Evolutionary conservation across 2,329 filamentous ascomycete genomes (phyloP), one percentile per base, ranked within the genome.

Genomic region (Curvularia spicifera): DNA sequence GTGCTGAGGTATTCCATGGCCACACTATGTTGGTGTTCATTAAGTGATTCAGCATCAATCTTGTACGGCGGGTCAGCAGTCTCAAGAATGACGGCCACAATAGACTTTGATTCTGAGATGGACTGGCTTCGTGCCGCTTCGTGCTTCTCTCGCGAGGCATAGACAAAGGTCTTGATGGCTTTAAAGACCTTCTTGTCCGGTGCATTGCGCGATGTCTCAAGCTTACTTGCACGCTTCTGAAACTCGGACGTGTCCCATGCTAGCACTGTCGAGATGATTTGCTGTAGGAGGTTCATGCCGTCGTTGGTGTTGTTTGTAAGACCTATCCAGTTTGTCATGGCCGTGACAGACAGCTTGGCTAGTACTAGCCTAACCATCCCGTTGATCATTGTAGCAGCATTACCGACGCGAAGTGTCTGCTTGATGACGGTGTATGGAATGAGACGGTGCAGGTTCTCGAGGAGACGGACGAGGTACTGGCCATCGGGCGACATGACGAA

Each of bases 321-420:
- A 0, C 91, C 90, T 10, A 93, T 83, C 89, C 89, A 94, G 72
- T 93, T 93, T 4, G 91, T 91, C 50, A 94, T 78, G 7, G 87
- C 87, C 1, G 86, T 87, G 4, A 94, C 81, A 64, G 89, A 90
- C 56, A 93, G 79, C 77, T 95, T 95, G n/a, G 90, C 87, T 13
- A 95, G 81, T 15, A 93, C 81, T 15, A 94, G 78, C 52, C 82
- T 84, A 73, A 91, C 83, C 83, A 94, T 88, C 57, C 84, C 90
- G 68, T 84, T 90, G 55, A 94, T 88, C 91, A 95, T 93, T 20
- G 87, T 90, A 1, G 90, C 90, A 0, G 90, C 90, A 71, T 94
- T 95, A 5, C 91, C 89, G 13, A 93, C 83, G 40, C 87, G 85
- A 4, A 95, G 78, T 0, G 90, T 91, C 73, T 93, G 89, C 59